A percentile compares a stretch with the other conserved stretches of the same genome.
These are phyloP conservation scores for Termitomyces sp. DNA, from an alignment of 768 basidiomycete genomes.

Conservation along the genomic window DNA sequence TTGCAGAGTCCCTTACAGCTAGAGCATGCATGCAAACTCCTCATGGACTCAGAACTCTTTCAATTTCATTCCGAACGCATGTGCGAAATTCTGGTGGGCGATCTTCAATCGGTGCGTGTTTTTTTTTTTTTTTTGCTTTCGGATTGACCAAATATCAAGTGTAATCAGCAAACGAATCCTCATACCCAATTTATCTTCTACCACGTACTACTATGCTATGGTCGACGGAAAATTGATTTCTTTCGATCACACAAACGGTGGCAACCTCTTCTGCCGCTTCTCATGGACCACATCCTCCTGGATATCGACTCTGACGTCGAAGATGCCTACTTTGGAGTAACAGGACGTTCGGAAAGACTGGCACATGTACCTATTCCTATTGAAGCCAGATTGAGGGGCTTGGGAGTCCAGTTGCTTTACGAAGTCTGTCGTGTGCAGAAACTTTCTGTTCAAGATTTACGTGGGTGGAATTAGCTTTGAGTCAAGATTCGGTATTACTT, in stretches of 20 bases:
- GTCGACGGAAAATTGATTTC: constrained; percentile 60
- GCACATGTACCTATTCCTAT: constrained; percentile 59
- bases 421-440: constrained; percentile 93
- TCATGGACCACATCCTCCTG: constrained; percentile 81
- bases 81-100: constrained; percentile 71
- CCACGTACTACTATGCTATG: constrained; percentile 70
- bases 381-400: constrained; percentile 72
- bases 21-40: constrained; percentile 70
- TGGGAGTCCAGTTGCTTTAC: constrained; percentile 75
- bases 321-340: constrained; percentile 45
- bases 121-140: constrained; percentile 1
- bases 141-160: constrained; percentile 5
- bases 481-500: background rate
- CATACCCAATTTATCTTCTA: constrained; percentile 78
- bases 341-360: constrained; percentile 28
- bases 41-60: constrained; percentile 85
- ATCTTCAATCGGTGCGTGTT: constrained; percentile 55
- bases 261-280: constrained; percentile 71
- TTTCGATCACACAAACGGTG: constrained; percentile 80
- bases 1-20: constrained; percentile 80
- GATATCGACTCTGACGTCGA: constrained; percentile 78
- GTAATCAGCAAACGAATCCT: constrained; percentile 71
- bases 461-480: constrained; percentile 35
- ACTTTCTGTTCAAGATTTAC: constrained; percentile 68
- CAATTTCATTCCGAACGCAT: constrained; percentile 88